Conservation (phyloP, 305 asterid species). For the Caryopteris hybrid region DNA sequence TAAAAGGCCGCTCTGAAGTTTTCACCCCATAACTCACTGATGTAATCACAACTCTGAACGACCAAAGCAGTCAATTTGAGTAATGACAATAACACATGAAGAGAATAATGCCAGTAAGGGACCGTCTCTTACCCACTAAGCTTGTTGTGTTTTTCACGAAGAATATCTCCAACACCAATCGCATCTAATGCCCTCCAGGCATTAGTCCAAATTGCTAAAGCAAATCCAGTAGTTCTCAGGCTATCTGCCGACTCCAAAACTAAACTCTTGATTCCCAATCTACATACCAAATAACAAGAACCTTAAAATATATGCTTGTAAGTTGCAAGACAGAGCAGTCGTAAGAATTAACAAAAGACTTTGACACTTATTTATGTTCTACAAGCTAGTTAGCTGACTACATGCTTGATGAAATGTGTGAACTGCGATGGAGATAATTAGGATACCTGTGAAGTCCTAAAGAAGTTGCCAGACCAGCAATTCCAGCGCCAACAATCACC, state of each 20-base stretch:
- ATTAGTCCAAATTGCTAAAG: conserved; percentile 31
- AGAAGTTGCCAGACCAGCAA: conserved; percentile 41
- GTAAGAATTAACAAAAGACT: not conserved
- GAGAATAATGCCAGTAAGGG: not conserved
- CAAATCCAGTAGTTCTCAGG: conserved; percentile 41
- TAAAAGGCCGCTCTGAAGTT: conserved; percentile 28
- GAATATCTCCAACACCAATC: conserved; percentile 36
- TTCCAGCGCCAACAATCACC: conserved; percentile 41
- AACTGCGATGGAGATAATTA: too few species aligned
- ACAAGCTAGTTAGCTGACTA: not conserved
- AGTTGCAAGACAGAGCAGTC: not conserved
- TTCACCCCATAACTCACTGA: conserved; percentile 34
- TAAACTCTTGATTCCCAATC: conserved; percentile 40
- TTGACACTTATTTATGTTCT: not conserved
- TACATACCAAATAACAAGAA: not conserved
- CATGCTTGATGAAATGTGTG: not conserved
- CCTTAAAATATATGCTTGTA: not conserved
- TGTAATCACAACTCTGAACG: conserved; percentile 32
- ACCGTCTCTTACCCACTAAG: conserved; percentile 17
- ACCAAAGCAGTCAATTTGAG: not conserved
- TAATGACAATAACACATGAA: not conserved
- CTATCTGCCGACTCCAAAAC: conserved; percentile 54
- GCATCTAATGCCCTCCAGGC: conserved; percentile 73
- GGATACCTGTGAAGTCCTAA: conserved; percentile 42
- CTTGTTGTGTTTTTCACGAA: conserved; percentile 28